These are phyloP conservation scores for Colletotrichum nymphaeae DNA, from an alignment of 2,329 filamentous ascomycete species.

Conservation along the genomic window DNA sequence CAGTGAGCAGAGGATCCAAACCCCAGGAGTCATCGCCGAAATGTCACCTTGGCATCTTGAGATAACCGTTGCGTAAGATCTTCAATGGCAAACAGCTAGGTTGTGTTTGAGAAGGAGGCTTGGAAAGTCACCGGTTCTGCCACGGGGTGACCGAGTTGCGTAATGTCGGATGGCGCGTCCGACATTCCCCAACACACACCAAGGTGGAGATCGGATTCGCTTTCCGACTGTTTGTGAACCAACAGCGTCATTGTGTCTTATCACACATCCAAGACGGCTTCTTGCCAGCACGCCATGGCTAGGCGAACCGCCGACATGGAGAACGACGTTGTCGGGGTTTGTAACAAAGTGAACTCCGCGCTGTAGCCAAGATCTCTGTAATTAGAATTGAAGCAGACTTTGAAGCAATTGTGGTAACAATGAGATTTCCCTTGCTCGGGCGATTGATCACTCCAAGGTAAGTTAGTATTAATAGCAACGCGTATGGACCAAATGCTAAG, in stretches of 20 bases:
- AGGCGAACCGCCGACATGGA: too few relatives aligned
- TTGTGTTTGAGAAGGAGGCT: not conserved
- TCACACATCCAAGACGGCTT: conserved; percentile 46
- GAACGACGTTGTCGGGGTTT: not conserved
- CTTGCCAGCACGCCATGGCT: too few relatives aligned
- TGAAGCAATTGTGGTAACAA: not conserved
- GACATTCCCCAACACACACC: conserved; percentile 9
- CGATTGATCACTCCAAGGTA: not conserved
- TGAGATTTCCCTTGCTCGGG: not conserved
- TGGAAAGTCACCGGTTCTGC: not conserved
- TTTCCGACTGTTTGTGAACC: not conserved
- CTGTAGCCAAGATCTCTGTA: not conserved
- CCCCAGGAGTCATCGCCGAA: not conserved
- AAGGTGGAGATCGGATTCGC: not conserved
- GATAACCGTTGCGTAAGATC: conserved; percentile 6
- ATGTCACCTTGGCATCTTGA: not conserved
- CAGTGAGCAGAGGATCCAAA: not conserved
- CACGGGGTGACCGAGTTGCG: conserved; percentile 4
- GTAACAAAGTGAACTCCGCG: not conserved
- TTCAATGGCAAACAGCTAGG: not conserved
- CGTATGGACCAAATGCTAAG: not conserved
- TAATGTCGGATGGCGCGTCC: conserved; percentile 13
- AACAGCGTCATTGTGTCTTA: conserved; percentile 15
- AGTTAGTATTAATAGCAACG: not conserved
- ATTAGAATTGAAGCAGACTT: not conserved